These are phyloP conservation scores for Fraxinus cuspidata DNA, from an alignment of 257 asterid genomes.

Conservation along the genomic window DNA sequence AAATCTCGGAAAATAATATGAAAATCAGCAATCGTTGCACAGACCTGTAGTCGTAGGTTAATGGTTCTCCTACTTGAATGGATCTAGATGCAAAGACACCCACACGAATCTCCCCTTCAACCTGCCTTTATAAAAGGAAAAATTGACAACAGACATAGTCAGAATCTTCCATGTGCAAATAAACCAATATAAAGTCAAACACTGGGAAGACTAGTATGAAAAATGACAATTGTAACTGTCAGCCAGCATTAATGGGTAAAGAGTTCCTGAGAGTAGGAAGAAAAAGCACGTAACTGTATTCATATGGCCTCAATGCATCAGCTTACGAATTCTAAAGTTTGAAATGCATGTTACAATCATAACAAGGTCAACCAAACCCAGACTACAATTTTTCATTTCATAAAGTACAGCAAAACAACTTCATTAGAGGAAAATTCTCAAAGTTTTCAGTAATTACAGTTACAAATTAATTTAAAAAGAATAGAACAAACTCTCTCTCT, in stretches of 20 bases:
- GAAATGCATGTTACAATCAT: background rate
- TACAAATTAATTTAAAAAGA: background rate
- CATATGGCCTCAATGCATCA: background rate
- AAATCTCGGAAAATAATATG: background rate
- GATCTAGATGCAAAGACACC: slow-evolving; percentile 84
- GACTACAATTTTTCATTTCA: background rate
- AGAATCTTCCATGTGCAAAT: slow-evolving; percentile 1
- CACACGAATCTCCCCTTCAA: slow-evolving; percentile 83
- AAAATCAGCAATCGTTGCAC: slow-evolving; percentile 22
- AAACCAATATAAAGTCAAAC: background rate
- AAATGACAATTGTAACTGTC: background rate
- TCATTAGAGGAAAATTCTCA: background rate
- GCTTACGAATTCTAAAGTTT: background rate
- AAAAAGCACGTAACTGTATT: background rate
- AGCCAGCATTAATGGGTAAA: background rate
- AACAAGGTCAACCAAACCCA: background rate
- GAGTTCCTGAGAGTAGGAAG: slow-evolving; percentile 1
- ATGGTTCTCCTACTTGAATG: slow-evolving; percentile 77
- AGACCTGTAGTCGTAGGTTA: slow-evolving; percentile 91
- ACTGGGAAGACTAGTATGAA: background rate
- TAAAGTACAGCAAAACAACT: background rate
- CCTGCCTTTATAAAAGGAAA: slow-evolving; percentile 63
- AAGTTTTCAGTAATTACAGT: background rate
- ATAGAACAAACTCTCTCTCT: background rate
- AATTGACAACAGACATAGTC: slow-evolving; percentile 20